These are phyloP conservation scores for Trichoderma virens DNA, from an alignment of 495 filamentous ascomycete genomes.

Conservation along the genomic window DNA sequence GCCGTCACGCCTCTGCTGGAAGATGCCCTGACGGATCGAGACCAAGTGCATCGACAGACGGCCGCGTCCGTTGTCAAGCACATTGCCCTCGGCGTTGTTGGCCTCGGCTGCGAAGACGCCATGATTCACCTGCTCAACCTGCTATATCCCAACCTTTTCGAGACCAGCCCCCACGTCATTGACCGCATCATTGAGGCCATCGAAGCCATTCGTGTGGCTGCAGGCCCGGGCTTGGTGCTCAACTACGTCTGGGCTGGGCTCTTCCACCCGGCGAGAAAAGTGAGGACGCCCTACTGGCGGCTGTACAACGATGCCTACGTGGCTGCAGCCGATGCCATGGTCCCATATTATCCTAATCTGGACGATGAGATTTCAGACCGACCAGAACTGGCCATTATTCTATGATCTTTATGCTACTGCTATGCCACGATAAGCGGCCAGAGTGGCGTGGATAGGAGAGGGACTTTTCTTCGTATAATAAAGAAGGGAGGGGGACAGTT, in stretches of 20 bases:
- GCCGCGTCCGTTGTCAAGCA: slow-evolving; percentile 96
- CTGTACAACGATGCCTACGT: slow-evolving; percentile 98
- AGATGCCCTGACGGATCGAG: slow-evolving; percentile 94
- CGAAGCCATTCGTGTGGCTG: slow-evolving; percentile 89
- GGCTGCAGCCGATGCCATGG: slow-evolving; percentile 83
- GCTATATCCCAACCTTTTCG: slow-evolving; percentile 94
- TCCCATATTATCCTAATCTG: slow-evolving; percentile 87
- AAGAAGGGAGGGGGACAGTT: not conserved
- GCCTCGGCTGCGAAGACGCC: slow-evolving; percentile 95
- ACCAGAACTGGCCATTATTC: slow-evolving; percentile 73
- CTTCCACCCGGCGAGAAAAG: slow-evolving; percentile 94
- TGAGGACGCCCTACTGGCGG: slow-evolving; percentile 86
- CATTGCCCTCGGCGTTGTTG: slow-evolving; percentile 90
- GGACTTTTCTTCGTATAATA: not conserved
- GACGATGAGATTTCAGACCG: slow-evolving; percentile 68
- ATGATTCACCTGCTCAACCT: slow-evolving; percentile 97
- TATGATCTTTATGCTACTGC: slow-evolving; percentile 41
- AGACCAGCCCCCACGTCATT: slow-evolving; percentile 97
- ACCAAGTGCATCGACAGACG: slow-evolving; percentile 97
- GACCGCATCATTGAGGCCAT: slow-evolving; percentile 96
- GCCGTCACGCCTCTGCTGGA: slow-evolving; percentile 95
- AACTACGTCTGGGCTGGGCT: slow-evolving; percentile 97
- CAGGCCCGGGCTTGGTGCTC: slow-evolving; percentile 84
- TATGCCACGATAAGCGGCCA: not conserved
- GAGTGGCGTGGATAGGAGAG: not conserved